Conservation (phyloP, 2,329 filamentous ascomycete species). For the Microcyclospora tardicrescens region DNA sequence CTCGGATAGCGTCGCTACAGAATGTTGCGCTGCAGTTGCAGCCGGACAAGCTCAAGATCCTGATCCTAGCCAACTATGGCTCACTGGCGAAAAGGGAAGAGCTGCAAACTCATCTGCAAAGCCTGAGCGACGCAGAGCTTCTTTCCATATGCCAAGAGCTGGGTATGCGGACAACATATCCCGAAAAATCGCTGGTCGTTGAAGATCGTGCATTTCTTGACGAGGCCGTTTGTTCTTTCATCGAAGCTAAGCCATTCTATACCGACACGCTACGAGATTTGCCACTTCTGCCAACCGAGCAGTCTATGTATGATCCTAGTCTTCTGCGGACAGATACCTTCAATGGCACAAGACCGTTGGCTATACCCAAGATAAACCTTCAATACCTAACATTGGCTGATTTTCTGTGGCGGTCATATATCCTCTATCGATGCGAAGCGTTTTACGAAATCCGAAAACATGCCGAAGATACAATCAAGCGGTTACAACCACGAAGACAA, state of each 20-base stretch:
- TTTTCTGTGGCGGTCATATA: conserved; percentile 89
- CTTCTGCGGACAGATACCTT: conserved; percentile 75
- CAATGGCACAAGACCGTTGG: conserved; percentile 73
- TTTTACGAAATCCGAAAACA: conserved; percentile 92
- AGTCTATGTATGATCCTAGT: conserved; percentile 62
- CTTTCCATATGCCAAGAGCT: conserved; percentile 54
- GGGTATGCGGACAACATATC: conserved; percentile 69
- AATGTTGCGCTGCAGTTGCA: conserved; percentile 67
- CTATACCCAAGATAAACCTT: conserved; percentile 85
- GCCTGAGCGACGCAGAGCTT: conserved; percentile 63
- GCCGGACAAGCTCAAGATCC: conserved; percentile 77
- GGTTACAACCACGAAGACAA: conserved; percentile 54
- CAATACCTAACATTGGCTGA: conserved; percentile 93
- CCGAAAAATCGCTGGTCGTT: conserved; percentile 51
- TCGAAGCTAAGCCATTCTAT: conserved; percentile 69
- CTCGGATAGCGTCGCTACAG: conserved; percentile 65
- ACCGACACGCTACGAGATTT: conserved; percentile 63
- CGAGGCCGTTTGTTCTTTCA: conserved; percentile 60
- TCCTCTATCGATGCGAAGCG: conserved; percentile 77
- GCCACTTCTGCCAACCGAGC: conserved; percentile 72
- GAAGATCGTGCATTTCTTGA: conserved; percentile 51
- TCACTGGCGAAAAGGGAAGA: conserved; percentile 72
- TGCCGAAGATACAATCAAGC: conserved; percentile 68
- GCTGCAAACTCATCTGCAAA: conserved; percentile 59
- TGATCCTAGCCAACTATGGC: conserved; percentile 85